These are phyloP conservation scores for Sporothrix globosa DNA, from an alignment of 2,329 filamentous ascomycete genomes.

Conservation along the genomic window DNA sequence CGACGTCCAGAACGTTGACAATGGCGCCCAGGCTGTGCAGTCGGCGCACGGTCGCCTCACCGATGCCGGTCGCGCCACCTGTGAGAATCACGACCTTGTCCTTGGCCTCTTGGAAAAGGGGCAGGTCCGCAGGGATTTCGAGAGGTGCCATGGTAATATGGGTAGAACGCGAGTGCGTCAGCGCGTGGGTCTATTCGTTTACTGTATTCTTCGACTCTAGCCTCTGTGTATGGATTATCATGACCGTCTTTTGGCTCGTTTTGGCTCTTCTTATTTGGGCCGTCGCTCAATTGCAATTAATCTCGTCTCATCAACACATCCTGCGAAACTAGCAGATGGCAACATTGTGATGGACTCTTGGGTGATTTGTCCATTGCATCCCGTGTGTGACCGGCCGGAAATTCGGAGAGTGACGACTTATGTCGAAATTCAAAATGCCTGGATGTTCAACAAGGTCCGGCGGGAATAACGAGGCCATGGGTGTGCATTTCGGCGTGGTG, in stretches of 20 bases:
- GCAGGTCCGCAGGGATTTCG: constrained; percentile 19
- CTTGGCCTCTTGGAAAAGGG: constrained; percentile 22
- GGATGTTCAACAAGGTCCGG: neutral
- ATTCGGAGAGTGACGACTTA: no score
- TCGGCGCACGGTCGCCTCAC: constrained; percentile 11
- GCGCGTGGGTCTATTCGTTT: no score
- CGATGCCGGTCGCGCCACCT: constrained; percentile 27
- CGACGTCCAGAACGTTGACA: constrained; percentile 22
- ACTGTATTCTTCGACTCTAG: neutral
- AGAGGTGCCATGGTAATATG: constrained; percentile 18
- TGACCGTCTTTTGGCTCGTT: neutral
- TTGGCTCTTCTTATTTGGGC: neutral
- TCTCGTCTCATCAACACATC: neutral
- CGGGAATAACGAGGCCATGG: neutral
- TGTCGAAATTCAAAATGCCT: neutral
- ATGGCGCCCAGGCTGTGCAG: constrained; percentile 19
- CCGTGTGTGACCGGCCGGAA: no score
- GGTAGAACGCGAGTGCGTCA: no score
- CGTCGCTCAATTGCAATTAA: neutral
- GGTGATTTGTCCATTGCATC: neutral
- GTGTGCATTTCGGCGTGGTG: neutral
- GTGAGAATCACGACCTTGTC: constrained; percentile 29
- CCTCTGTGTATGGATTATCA: neutral
- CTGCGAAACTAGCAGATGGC: neutral
- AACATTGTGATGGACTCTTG: constrained; percentile 17